Percentiles rank a stretch among this genome's conserved stretches.
phyloP scores from a whole-genome alignment of 768 basidiomycete genomes.

The Boletus bicolor region DNA sequence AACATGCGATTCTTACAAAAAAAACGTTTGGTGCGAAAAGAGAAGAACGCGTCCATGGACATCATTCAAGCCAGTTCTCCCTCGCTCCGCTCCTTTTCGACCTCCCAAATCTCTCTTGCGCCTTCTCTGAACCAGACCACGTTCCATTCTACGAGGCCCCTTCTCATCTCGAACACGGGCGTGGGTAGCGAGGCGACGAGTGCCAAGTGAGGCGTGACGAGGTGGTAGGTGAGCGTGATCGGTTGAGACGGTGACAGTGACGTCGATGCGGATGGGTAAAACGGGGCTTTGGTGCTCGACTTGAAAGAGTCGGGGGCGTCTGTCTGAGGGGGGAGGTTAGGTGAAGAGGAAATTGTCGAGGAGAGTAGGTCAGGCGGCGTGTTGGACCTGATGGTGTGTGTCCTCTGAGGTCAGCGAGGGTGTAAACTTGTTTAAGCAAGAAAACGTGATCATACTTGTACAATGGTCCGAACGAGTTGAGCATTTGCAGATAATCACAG shows the following conservation, averaged over 20 bases:
- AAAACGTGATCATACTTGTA: conserved; percentile 58
- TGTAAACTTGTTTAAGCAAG: neutral
- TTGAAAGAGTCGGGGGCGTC: conserved; percentile 4
- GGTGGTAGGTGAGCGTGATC: conserved; percentile 81
- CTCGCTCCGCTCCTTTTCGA: conserved; percentile 54
- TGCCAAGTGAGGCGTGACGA: conserved; percentile 69
- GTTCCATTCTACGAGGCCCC: conserved; percentile 82
- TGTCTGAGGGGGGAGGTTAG: neutral
- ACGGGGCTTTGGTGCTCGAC: conserved; percentile 41
- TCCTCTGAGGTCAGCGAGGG: conserved; percentile 5
- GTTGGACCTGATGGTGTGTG: conserved; percentile 18
- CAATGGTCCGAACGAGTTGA: conserved; percentile 80
- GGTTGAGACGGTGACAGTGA: conserved; percentile 54
- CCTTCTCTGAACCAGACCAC: conserved; percentile 84
- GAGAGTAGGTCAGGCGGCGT: neutral
- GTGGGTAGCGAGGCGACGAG: conserved; percentile 73
- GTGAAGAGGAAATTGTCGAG: neutral
- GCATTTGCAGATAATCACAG: conserved; percentile 86
- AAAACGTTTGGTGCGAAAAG: neutral
- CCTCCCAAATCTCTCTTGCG: conserved; percentile 75
- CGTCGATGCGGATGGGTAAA: conserved; percentile 69
- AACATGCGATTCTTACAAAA: neutral
- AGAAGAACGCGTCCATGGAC: too few relatives aligned
- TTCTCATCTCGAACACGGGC: conserved; percentile 63
- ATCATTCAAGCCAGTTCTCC: conserved; percentile 15